Base-by-base conservation (phyloP, 139 green algal genomes). In the Haematococcus lacustris region DNA sequence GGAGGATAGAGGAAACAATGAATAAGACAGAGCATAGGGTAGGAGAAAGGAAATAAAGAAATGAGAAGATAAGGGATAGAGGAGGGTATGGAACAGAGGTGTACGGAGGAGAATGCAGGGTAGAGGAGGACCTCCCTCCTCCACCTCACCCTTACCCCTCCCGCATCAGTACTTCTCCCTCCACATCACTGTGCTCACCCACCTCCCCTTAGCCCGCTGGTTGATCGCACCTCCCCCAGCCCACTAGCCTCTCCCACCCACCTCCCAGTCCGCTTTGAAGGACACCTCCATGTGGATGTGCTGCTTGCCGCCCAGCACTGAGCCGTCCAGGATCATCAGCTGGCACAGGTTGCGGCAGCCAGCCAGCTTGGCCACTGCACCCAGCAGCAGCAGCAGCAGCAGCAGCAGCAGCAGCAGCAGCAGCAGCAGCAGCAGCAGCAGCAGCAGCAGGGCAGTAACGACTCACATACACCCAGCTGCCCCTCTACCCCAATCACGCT, bases 251-350 rank as follows among this genome's bases (percentile, higher is more conserved):
- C 47, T 28, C 13, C 47, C 47, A 21, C 53, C 1, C 63, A 69
- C 63, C 63, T 69, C 30, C 32, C 13, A 7, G 35, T 69, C 63
- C 4, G 26, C 25, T 7, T 51, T 69, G 63, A 37, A 61, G 30
- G 25, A 59, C 26, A 69, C 72, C 32, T 75, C 75, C 68, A 75
- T 80, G 60, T 80, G 66, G 61, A 80, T 80, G 68, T 71, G 71
- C 47, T 71, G 41, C 50, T 80, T 80, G 35, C 75, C 75, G 9
- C 75, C 75, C 30, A 80, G 68, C 39, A 80, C 75, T n/a, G 68
- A 76, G 0, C 75, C 75, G 57, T 80, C 75, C 61, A 80, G 38
- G 62, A 80, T 80, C 9, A 80, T 71, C n/a, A 75, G 62, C 5
- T 74, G 43, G 34, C 69, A 80, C 32, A 51, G 35, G 63, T 69